These are phyloP conservation scores for Calamus simplicifolius DNA, from an alignment of 176 grass and related monocot genomes.

Conservation along the genomic window DNA sequence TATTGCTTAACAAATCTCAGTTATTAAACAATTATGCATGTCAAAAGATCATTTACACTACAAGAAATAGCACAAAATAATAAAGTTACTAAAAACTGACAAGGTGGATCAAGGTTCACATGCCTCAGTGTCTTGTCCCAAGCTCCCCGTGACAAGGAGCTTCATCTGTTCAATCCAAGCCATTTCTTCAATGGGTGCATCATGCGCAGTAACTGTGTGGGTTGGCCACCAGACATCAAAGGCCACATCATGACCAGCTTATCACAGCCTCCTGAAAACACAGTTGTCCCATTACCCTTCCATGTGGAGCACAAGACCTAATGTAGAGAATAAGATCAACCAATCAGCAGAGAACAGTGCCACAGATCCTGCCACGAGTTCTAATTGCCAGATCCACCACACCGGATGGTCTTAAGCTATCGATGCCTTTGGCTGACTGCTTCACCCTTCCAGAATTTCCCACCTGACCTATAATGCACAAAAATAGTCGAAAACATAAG, in stretches of 20 bases:
- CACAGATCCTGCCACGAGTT: too few relatives aligned
- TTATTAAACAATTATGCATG: too few relatives aligned
- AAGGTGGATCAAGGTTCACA: background rate
- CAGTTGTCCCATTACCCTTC: conserved; percentile 87
- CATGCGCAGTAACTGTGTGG: conserved; percentile 80
- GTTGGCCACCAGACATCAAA: conserved; percentile 68
- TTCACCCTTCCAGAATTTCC: conserved; percentile 78
- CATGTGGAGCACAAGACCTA: conserved; percentile 89
- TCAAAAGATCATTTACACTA: too few relatives aligned
- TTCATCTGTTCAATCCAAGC: conserved; percentile 92
- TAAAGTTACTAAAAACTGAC: background rate
- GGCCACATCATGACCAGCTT: conserved; percentile 96
- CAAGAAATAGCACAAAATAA: too few relatives aligned
- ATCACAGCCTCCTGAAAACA: conserved; percentile 89
- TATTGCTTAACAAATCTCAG: too few relatives aligned
- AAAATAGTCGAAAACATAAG: background rate
- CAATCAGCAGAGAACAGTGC: background rate
- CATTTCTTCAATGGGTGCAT: conserved; percentile 71
- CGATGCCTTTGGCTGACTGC: conserved; percentile 80
- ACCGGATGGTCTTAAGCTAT: conserved; percentile 92
- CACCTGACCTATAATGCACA: conserved; percentile 56
- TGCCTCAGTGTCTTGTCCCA: conserved; percentile 92
- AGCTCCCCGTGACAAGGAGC: conserved; percentile 84
- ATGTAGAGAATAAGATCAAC: conserved; percentile 10
- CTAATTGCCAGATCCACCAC: conserved; percentile 5